Percentiles rank a stretch among this genome's conserved stretches.
Conservation (phyloP, 2,329 filamentous ascomycete species). For the Phyllosticta ampelicida region DNA sequence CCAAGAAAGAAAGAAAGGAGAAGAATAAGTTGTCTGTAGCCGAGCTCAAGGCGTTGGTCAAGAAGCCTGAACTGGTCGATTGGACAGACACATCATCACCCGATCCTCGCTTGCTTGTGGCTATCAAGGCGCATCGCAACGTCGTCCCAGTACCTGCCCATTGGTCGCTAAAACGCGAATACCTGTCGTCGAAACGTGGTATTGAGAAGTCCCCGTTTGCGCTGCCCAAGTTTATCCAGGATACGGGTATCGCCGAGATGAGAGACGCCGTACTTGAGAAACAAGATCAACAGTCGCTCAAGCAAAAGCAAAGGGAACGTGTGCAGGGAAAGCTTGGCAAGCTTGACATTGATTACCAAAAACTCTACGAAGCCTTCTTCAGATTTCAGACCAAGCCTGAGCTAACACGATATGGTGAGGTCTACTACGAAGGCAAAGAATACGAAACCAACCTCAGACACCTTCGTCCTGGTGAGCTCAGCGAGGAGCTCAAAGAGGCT, state of each 20-base stretch:
- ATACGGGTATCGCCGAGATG: slow-evolving; percentile 97
- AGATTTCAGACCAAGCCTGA: slow-evolving; percentile 93
- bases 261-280: slow-evolving; percentile 93
- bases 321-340: slow-evolving; percentile 95
- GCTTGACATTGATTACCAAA: slow-evolving; percentile 96
- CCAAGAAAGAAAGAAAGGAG: slow-evolving; percentile 90
- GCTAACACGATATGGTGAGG: slow-evolving; percentile 87
- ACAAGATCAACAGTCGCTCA: slow-evolving; percentile 80
- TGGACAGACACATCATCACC: slow-evolving; percentile 93
- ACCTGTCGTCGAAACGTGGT: slow-evolving; percentile 90
- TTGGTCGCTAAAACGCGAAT: slow-evolving; percentile 95
- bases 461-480: slow-evolving; percentile 80
- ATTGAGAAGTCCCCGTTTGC: slow-evolving; percentile 92
- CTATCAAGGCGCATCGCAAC: slow-evolving; percentile 91
- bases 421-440: slow-evolving; percentile 99
- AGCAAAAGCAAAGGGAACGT: slow-evolving; percentile 90
- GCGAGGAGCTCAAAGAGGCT: slow-evolving; percentile 80
- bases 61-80: slow-evolving; percentile 87
- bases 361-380: slow-evolving; percentile 97
- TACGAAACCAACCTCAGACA: slow-evolving; percentile 91
- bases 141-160: slow-evolving; percentile 89
- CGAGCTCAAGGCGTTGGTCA: slow-evolving; percentile 84
- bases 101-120: slow-evolving; percentile 78
- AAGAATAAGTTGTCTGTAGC: slow-evolving; percentile 88
- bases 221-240: slow-evolving; percentile 90